A percentile compares a stretch with the other conserved stretches of the same genome.
Conservation (phyloP, 75 land plant species). For the Selaginella moellendorffii region DNA sequence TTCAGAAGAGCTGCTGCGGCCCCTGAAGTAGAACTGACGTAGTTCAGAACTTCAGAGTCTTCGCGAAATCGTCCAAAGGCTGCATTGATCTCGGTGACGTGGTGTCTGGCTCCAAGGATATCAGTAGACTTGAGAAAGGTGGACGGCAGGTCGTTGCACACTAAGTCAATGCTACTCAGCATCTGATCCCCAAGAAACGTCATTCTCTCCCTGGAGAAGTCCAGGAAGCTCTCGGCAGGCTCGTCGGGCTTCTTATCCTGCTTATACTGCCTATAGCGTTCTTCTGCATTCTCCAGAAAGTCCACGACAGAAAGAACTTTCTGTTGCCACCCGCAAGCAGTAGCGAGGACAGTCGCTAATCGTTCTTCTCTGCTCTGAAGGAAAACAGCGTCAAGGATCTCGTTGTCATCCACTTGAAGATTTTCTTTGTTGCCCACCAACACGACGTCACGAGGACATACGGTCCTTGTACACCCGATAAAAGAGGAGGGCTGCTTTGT, state of each 20-base stretch:
- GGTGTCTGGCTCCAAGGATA: conserved; percentile 1
- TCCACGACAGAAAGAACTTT: conserved; percentile 19
- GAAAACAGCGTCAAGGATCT: conserved; percentile 26
- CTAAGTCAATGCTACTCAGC: conserved; percentile 4
- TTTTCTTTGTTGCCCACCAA: conserved; percentile 57
- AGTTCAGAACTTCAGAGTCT: conserved; percentile 4
- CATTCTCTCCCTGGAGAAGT: not conserved
- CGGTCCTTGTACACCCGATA: not conserved
- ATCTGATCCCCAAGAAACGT: conserved; percentile 6
- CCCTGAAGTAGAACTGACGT: not conserved
- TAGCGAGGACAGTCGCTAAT: conserved; percentile 11
- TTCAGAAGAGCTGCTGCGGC: conserved; percentile 5
- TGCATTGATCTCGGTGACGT: conserved; percentile 9
- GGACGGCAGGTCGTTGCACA: conserved; percentile 15
- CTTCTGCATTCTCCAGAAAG: conserved; percentile 24
- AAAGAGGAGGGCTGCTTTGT: not conserved
- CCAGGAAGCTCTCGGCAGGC: not conserved
- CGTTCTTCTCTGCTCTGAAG: conserved; percentile 44
- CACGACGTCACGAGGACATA: conserved; percentile 32
- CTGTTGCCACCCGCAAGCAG: conserved; percentile 31
- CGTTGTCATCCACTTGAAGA: conserved; percentile 24
- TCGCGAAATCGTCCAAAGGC: conserved; percentile 1
- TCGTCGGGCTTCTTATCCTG: not conserved
- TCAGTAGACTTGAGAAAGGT: conserved; percentile 2
- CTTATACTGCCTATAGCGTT: not conserved